Evolutionary conservation across 2,329 filamentous ascomycete species (phyloP).

Genomic region (Clonostachys rosea): DNA sequence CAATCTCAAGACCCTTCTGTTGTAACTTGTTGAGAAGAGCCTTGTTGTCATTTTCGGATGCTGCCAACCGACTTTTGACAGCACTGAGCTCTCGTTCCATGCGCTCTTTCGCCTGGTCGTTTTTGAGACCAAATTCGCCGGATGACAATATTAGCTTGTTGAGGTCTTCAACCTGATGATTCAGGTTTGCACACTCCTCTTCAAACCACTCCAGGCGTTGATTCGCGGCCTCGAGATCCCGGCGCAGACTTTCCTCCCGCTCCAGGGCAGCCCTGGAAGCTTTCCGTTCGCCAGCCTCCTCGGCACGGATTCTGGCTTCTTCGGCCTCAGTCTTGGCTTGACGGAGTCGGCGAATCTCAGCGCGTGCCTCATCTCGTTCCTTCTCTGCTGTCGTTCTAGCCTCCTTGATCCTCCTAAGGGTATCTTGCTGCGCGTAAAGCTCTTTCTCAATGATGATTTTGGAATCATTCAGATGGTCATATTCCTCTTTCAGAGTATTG

Average conservation of each 20-base stretch:
- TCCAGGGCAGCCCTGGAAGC: slow-evolving; percentile 76
- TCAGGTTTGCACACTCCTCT: slow-evolving; percentile 70
- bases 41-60: slow-evolving; percentile 94
- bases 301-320: slow-evolving; percentile 78
- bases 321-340: slow-evolving; percentile 82
- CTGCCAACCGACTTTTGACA: slow-evolving; percentile 80
- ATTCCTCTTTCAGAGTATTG: slow-evolving; percentile 77
- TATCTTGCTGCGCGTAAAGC: slow-evolving; percentile 92
- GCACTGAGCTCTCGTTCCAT: slow-evolving; percentile 88
- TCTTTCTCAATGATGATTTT: slow-evolving; percentile 99
- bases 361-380: slow-evolving; percentile 84
- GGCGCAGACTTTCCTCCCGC: slow-evolving; percentile 70
- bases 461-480: slow-evolving; percentile 79
- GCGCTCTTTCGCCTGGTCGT: slow-evolving; percentile 91
- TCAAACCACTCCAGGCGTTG: slow-evolving; percentile 76
- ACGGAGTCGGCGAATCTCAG: slow-evolving; percentile 77
- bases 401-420: slow-evolving; percentile 79
- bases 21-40: slow-evolving; percentile 95
- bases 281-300: slow-evolving; percentile 73
- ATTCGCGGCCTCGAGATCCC: slow-evolving; percentile 76
- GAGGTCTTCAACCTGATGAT: slow-evolving; percentile 76
- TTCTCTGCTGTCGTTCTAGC: slow-evolving; percentile 75
- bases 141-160: slow-evolving; percentile 86
- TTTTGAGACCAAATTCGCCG: slow-evolving; percentile 81
- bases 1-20: slow-evolving; percentile 95